These are phyloP conservation scores for Solanum chilense DNA, from an alignment of 257 asterid genomes.

Conservation along the genomic window DNA sequence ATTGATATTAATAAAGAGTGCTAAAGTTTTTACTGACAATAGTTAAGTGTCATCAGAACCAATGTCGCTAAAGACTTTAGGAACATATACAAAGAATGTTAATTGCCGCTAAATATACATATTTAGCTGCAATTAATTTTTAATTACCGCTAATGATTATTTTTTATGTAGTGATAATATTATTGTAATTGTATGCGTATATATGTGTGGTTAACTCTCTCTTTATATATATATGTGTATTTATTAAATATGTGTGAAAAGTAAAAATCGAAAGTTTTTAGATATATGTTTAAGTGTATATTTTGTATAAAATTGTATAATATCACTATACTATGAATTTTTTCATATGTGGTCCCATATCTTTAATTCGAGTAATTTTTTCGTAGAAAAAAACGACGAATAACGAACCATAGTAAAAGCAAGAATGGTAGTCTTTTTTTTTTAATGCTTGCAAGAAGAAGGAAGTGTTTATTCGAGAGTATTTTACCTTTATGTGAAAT, in stretches of 20 bases:
- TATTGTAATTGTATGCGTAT: neutral
- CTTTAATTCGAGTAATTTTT: neutral
- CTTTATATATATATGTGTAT: too few relatives aligned
- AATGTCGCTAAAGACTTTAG: too few relatives aligned
- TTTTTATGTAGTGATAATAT: too few relatives aligned
- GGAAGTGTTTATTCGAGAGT: neutral
- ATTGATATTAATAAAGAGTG: too few relatives aligned
- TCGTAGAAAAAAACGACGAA: neutral
- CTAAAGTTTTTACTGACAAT: fast-evolving
- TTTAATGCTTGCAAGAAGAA: neutral
- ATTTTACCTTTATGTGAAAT: neutral
- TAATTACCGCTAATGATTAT: too few relatives aligned
- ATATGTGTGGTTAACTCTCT: too few relatives aligned
- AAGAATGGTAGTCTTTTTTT: neutral
- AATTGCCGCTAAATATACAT: too few relatives aligned
- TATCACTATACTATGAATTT: neutral
- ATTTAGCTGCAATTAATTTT: too few relatives aligned
- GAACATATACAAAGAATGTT: too few relatives aligned
- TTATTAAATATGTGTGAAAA: too few relatives aligned
- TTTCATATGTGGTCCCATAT: neutral
- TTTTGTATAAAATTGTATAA: neutral
- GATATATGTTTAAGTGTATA: neutral
- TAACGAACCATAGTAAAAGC: neutral
- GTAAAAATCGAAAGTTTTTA: neutral
- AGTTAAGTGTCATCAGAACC: too few relatives aligned